Conservation (phyloP, 1,139 yeast species). For the Ogataea hybrid region DNA sequence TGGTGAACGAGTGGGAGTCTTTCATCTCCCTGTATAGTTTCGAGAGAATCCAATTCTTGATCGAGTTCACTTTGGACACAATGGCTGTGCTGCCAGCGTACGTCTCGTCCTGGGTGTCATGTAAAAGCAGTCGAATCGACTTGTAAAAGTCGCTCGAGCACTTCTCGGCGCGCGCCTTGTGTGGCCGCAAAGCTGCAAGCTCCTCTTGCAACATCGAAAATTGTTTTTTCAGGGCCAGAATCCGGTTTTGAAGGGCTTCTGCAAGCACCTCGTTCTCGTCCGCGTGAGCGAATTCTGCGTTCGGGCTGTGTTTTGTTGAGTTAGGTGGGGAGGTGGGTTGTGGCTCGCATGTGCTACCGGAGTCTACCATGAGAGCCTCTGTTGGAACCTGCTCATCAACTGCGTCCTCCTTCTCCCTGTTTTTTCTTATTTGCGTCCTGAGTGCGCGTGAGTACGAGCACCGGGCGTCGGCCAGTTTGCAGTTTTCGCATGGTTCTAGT, state of each 20-base stretch:
- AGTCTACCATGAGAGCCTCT: too few species aligned
- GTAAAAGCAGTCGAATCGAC: slow-evolving; percentile 12
- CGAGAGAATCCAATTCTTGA: slow-evolving; percentile 14
- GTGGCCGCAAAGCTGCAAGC: not conserved
- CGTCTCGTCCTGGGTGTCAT: slow-evolving; percentile 12
- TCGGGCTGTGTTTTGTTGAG: too few species aligned
- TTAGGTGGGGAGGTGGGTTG: too few species aligned
- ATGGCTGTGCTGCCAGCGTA: slow-evolving; percentile 16
- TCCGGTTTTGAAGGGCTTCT: not conserved
- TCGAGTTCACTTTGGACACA: slow-evolving; percentile 14
- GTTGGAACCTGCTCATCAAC: too few species aligned
- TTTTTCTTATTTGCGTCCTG: not conserved
- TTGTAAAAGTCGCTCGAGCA: slow-evolving; percentile 7
- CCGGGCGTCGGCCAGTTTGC: too few species aligned
- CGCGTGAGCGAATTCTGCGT: not conserved
- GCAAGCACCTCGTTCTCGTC: not conserved
- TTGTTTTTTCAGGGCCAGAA: slow-evolving; percentile 1
- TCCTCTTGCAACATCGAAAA: slow-evolving; percentile 3
- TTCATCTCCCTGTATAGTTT: slow-evolving; percentile 13
- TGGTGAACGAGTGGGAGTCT: slow-evolving; percentile 1
- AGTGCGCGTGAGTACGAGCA: slow-evolving; percentile 1
- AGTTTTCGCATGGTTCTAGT: too few species aligned
- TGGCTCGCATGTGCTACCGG: too few species aligned
- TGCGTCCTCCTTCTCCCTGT: too few species aligned
- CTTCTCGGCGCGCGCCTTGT: not conserved